These are phyloP conservation scores for Beta corolliflora DNA, from an alignment of 179 eudicot genomes.

Conservation along the genomic window DNA sequence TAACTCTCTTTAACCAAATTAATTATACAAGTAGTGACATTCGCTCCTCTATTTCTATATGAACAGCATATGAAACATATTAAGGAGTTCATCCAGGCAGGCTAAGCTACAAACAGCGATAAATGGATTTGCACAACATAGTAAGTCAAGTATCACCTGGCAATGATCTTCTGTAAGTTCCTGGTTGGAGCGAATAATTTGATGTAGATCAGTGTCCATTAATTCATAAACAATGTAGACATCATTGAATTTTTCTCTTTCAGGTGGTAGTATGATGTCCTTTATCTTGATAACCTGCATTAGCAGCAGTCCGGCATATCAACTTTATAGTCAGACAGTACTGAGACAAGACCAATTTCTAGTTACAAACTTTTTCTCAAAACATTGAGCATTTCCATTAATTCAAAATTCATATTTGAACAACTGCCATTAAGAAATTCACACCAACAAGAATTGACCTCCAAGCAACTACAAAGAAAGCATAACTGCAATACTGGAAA, in stretches of 20 bases:
- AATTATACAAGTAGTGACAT: background rate
- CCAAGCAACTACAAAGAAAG: background rate
- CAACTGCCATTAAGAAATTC: background rate
- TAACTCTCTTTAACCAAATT: background rate
- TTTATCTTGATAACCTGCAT: conserved; percentile 60
- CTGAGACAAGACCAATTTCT: background rate
- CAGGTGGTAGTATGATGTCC: conserved; percentile 63
- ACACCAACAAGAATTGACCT: background rate
- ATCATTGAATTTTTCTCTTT: conserved; percentile 51
- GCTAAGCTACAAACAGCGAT: background rate
- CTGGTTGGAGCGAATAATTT: conserved; percentile 57
- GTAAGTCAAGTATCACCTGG: conserved; percentile 38
- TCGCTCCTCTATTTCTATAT: background rate
- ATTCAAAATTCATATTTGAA: background rate
- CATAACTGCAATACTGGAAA: background rate
- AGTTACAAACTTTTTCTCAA: background rate
- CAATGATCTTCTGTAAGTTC: conserved; percentile 62
- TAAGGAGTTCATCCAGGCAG: background rate
- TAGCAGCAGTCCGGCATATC: conserved; percentile 1
- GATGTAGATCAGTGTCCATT: conserved; percentile 50
- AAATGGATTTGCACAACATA: background rate
- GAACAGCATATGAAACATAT: background rate
- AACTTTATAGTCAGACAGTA: background rate
- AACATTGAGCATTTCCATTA: background rate
- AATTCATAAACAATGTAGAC: conserved; percentile 66